phyloP scores from a whole-genome alignment of 306 rosid genomes.

The Vachellia collinsii region DNA sequence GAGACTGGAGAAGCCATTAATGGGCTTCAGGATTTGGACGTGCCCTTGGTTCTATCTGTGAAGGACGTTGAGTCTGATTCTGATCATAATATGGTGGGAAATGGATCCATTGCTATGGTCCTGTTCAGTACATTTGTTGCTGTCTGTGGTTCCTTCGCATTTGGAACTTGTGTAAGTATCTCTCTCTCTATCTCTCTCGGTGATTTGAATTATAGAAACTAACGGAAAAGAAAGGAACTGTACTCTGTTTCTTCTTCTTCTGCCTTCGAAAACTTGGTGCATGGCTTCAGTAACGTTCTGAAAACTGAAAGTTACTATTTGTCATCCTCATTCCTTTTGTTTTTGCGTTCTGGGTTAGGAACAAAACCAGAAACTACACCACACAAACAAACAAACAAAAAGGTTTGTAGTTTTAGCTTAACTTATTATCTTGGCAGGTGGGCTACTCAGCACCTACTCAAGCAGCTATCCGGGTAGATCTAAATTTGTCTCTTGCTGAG shows the following conservation, averaged over 20 bases:
- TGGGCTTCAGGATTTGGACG: slow-evolving; percentile 44
- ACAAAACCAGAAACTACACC: slow-evolving; percentile 22
- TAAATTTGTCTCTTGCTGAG: slow-evolving; percentile 48
- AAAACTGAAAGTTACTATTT: slow-evolving; percentile 21
- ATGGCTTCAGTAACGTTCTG: slow-evolving; percentile 26
- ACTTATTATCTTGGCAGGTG: slow-evolving; percentile 50
- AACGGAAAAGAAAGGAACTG: neutral
- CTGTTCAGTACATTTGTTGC: slow-evolving; percentile 73
- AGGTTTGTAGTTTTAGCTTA: slow-evolving; percentile 35
- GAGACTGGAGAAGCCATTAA: slow-evolving; percentile 42
- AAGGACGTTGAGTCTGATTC: slow-evolving; percentile 38
- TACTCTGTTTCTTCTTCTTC: neutral
- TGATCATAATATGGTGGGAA: slow-evolving; percentile 30
- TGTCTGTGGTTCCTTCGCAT: slow-evolving; percentile 77
- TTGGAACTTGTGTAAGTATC: slow-evolving; percentile 81
- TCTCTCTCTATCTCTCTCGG: neutral
- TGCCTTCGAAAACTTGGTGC: neutral
- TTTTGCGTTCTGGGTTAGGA: slow-evolving; percentile 36
- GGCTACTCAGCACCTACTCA: slow-evolving; percentile 60
- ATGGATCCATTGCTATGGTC: slow-evolving; percentile 66
- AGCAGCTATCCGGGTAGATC: slow-evolving; percentile 47
- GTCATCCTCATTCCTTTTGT: slow-evolving; percentile 16
- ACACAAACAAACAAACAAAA: slow-evolving; percentile 1
- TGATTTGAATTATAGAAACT: neutral
- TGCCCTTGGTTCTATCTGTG: slow-evolving; percentile 47